A percentile compares a stretch with the other conserved stretches of the same genome.
These are phyloP conservation scores for Lecanicillium sp. DNA, from an alignment of 2,329 filamentous ascomycete species.

Conservation along the genomic window DNA sequence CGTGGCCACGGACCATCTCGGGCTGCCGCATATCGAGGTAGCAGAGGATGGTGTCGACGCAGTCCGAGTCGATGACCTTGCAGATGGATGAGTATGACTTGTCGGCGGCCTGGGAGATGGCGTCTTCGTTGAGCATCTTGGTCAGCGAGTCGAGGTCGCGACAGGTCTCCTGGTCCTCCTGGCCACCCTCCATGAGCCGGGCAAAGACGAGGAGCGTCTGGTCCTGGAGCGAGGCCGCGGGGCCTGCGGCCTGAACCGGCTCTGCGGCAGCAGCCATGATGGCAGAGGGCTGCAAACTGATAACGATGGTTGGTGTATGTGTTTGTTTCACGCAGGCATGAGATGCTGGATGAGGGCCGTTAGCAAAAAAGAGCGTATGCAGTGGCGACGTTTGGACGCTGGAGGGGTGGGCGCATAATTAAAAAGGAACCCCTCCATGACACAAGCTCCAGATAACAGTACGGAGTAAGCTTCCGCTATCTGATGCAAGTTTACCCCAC, in stretches of 20 bases:
- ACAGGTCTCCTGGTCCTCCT: slow-evolving; percentile 70
- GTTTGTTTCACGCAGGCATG: too few relatives aligned
- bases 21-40: slow-evolving; percentile 81
- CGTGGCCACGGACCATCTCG: slow-evolving; percentile 69
- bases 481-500: slow-evolving; percentile 9
- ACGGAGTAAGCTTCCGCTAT: slow-evolving; percentile 13
- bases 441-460: slow-evolving; percentile 8
- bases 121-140: slow-evolving; percentile 53
- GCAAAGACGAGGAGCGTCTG: slow-evolving; percentile 74
- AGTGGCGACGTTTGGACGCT: too few relatives aligned
- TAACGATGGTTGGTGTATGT: background rate
- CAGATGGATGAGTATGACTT: slow-evolving; percentile 44
- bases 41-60: slow-evolving; percentile 77
- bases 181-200: slow-evolving; percentile 82
- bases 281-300: background rate
- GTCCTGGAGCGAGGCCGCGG: slow-evolving; percentile 44
- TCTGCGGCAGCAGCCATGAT: slow-evolving; percentile 31
- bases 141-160: slow-evolving; percentile 53
- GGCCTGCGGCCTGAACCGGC: slow-evolving; percentile 24
- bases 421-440: slow-evolving; percentile 9
- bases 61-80: slow-evolving; percentile 63
- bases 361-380: too few relatives aligned
- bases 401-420: too few relatives aligned
- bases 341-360: too few relatives aligned
- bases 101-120: slow-evolving; percentile 37